These are phyloP conservation scores for Fusarium xylarioides DNA, from an alignment of 2,329 filamentous ascomycete genomes.

Conservation along the genomic window DNA sequence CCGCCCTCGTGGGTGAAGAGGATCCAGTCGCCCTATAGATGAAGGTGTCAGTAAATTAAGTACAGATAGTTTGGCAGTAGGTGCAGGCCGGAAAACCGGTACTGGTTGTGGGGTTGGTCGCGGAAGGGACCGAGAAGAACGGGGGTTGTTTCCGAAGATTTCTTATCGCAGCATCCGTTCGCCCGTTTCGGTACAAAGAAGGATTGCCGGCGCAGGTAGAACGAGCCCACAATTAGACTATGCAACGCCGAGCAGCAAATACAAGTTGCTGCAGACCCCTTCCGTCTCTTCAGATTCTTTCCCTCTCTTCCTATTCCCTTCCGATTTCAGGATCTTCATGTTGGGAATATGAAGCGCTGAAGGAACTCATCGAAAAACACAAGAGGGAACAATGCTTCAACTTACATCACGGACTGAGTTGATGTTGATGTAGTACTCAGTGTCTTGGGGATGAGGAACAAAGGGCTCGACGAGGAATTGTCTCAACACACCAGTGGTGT, in stretches of 20 bases:
- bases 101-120: constrained; percentile 14
- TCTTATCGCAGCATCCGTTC: constrained; percentile 52
- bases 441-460: constrained; percentile 92
- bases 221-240: constrained; percentile 40
- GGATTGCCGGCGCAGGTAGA: constrained; percentile 39
- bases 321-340: not conserved
- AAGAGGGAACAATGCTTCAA: constrained; percentile 46
- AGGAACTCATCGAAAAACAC: constrained; percentile 7
- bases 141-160: constrained; percentile 33
- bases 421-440: constrained; percentile 99
- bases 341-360: not conserved
- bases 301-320: not conserved
- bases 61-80: not conserved
- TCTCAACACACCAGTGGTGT: constrained; percentile 85
- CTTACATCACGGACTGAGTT: constrained; percentile 99
- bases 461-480: constrained; percentile 99
- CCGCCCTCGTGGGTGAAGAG: constrained; percentile 99
- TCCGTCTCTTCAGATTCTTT: constrained; percentile 9
- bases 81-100: constrained; percentile 6
- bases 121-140: constrained; percentile 22
- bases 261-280: constrained; percentile 31
- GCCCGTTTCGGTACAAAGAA: constrained; percentile 45
- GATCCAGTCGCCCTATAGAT: constrained; percentile 92
- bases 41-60: constrained; percentile 33
- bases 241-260: constrained; percentile 27